These are phyloP conservation scores for Apiotrichum porosum DNA, from an alignment of 1,284 basidiomycete genomes.

Conservation along the genomic window DNA sequence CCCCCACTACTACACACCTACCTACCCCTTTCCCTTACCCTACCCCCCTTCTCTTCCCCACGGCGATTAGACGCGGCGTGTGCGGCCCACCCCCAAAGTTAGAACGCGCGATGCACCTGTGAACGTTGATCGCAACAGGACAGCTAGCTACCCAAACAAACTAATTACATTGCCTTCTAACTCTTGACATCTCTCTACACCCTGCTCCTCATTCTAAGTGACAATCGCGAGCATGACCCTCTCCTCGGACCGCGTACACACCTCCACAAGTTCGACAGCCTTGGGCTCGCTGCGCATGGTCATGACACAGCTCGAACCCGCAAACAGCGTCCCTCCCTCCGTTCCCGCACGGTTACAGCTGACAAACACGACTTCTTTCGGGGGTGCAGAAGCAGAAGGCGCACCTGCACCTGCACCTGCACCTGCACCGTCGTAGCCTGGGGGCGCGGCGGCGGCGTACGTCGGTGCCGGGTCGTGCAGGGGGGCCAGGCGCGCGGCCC, in stretches of 20 bases:
- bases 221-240: constrained; percentile 43
- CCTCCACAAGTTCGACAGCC: constrained; percentile 47
- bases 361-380: constrained; percentile 47
- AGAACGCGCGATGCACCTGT: background rate
- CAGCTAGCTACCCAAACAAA: too few relatives aligned
- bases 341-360: constrained; percentile 49
- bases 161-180: too few relatives aligned
- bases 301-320: constrained; percentile 50
- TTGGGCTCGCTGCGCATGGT: constrained; percentile 38
- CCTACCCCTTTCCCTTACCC: background rate
- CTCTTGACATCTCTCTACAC: background rate
- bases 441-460: constrained; percentile 20
- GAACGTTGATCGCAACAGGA: too few relatives aligned
- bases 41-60: too few relatives aligned
- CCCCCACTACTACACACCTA: background rate
- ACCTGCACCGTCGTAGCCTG: too few relatives aligned
- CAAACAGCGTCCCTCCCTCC: constrained; percentile 49
- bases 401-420: too few relatives aligned
- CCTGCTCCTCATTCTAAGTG: constrained; percentile 7
- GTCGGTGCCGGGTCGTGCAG: constrained; percentile 47
- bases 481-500: constrained; percentile 46
- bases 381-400: background rate
- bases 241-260: constrained; percentile 45
- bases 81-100: background rate
- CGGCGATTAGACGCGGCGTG: background rate